A percentile compares a stretch with the other conserved stretches of the same genome.
Evolutionary conservation across 208 protist genomes (phyloP).

Genomic region (Crithidia bombi): DNA sequence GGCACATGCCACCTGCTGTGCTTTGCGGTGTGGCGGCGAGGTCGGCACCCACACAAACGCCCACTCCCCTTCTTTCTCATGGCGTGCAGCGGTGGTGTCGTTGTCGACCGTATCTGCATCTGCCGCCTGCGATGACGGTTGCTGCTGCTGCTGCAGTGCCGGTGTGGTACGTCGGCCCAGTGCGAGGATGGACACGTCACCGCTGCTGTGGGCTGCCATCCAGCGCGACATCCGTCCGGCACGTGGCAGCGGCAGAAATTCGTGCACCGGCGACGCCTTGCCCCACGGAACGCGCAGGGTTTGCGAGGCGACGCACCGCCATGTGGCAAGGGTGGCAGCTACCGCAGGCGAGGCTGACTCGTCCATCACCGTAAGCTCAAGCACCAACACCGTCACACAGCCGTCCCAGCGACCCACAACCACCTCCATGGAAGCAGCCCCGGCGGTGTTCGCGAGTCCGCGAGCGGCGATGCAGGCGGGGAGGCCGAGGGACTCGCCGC

Average conservation of each 20-base stretch:
- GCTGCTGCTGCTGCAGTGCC: neutral
- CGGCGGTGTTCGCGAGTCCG: neutral
- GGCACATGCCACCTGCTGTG: conserved; percentile 12
- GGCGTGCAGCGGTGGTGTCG: too few species aligned
- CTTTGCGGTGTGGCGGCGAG: conserved; percentile 9
- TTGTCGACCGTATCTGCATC: too few species aligned
- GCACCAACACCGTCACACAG: conserved; percentile 15
- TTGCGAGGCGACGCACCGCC: conserved; percentile 22
- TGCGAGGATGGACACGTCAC: conserved; percentile 32
- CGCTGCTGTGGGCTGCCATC: conserved; percentile 32
- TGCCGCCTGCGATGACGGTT: neutral
- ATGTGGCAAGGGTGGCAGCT: neutral
- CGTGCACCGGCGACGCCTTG: conserved; percentile 23
- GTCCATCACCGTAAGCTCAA: neutral
- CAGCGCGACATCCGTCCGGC: conserved; percentile 21
- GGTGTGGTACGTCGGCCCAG: neutral
- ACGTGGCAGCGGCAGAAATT: conserved; percentile 22
- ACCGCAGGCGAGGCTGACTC: neutral
- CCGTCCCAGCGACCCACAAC: conserved; percentile 35
- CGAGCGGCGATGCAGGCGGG: neutral
- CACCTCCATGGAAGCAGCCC: conserved; percentile 3
- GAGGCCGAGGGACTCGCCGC: neutral
- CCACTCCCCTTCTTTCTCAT: neutral
- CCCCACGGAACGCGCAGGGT: conserved; percentile 3
- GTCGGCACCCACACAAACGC: conserved; percentile 7